Base-by-base conservation (phyloP, 2,329 filamentous ascomycete genomes). In the Talaromyces rugulosus region DNA sequence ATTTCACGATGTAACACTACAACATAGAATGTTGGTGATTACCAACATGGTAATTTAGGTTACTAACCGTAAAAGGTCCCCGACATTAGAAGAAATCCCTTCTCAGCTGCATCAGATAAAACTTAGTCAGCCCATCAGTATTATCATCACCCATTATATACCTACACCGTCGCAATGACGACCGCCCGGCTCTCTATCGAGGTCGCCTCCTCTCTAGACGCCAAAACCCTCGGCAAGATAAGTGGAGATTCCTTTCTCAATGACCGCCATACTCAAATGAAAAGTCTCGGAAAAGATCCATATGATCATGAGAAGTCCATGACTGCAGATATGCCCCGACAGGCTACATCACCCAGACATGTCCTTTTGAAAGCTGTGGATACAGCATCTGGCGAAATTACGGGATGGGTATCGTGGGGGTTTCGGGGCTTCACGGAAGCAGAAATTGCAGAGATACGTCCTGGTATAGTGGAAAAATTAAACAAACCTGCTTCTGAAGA, bases 191-290 rank as follows among this genome's bases (percentile, higher is more conserved):
- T 44, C 14, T 56, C 54, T 23, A 56, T 56, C 33, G 14, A 16
- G 5, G 11, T 42, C 6, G 34, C 36, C 14, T 56, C 54, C 54
- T 5, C 23, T 12, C 11, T 4, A 11, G 54, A 56, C 23, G 36
- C 54, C 11, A 12, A 27, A 27, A 56, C 27, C 42, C 54, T 56
- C 27, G 34, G 54, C 11, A 42, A 44, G 30, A 56, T 56, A 36
- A 56, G 54, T 33, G n/a, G 54, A 2, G 54, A 56, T 28, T 56
- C 54, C 27, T 56, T 56, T n/a, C 36, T 56, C 54, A 56, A 36
- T 56, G 54, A 56, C 12, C 54, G 34, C 36, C 34, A 44, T 31
- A 56, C 54, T 44, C 54, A 56, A 44, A 56, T 56, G 54, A 44
- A 56, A 56, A n/a, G 54, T n/a, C 34, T 56, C 11, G 34, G 54